Evolutionary conservation across 2,329 filamentous ascomycete genomes (phyloP).

Genomic region (Aspergillus costaricaensis): DNA sequence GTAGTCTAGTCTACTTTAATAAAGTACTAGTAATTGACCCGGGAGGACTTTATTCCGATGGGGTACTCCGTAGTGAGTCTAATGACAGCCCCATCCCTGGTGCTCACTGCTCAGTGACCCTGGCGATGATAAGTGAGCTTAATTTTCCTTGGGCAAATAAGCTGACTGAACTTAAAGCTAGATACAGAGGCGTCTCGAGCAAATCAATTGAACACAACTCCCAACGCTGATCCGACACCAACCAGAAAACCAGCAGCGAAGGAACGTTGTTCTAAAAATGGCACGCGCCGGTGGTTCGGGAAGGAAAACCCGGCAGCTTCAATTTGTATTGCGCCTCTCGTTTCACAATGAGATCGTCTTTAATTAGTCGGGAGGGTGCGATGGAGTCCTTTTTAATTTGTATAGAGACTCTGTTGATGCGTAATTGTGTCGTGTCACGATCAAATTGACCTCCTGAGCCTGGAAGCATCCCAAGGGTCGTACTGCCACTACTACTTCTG

Average conservation of each 20-base stretch:
- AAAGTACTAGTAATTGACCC: too few species aligned
- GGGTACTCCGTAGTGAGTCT: too few species aligned
- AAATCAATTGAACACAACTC: neutral
- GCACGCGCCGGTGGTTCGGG: constrained; percentile 1
- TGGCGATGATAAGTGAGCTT: too few species aligned
- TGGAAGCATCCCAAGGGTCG: neutral
- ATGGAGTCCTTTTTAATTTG: constrained; percentile 7
- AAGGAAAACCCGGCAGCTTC: neutral
- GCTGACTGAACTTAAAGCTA: neutral
- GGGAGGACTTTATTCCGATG: too few species aligned
- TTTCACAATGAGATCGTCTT: constrained; percentile 10
- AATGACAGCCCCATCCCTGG: too few species aligned
- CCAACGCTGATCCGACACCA: neutral
- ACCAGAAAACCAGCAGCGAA: neutral
- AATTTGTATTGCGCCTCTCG: constrained; percentile 1
- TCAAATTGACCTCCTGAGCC: neutral
- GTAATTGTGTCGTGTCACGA: neutral
- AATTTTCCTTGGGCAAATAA: too few species aligned
- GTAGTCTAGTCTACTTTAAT: too few species aligned
- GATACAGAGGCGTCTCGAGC: neutral
- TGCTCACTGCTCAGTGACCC: too few species aligned
- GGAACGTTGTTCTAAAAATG: constrained; percentile 12
- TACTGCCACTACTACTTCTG: too few species aligned
- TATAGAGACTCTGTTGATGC: neutral
- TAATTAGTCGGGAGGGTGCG: constrained; percentile 4